Evolutionary conservation across 805 yeast species (phyloP), one percentile per base, ranked within the genome.

Genomic region (Candida bentonensis): DNA sequence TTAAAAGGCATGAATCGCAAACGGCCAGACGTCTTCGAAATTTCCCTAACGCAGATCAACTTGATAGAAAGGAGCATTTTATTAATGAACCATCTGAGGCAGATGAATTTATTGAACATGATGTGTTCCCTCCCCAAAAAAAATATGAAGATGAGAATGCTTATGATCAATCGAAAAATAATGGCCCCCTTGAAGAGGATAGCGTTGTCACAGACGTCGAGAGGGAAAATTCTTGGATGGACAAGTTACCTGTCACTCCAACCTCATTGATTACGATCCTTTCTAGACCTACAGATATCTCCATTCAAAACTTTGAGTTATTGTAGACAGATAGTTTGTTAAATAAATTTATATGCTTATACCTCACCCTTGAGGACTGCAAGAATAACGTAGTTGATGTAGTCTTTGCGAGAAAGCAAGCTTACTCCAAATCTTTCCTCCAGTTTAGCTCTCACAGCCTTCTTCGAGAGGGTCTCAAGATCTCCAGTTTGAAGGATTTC

Each of bases 291-390:
- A n/a, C n/a, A n/a, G n/a, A n/a, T n/a, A n/a, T n/a, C n/a, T n/a
- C n/a, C n/a, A n/a, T n/a, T n/a, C n/a, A n/a, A n/a, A n/a, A n/a
- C n/a, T n/a, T n/a, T n/a, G 21, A 33, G n/a, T 7, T 17, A 17
- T 15, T 33, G 5, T 21, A 2, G 15, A 13, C 13, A 41, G 4
- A 15, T 11, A 42, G 4, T 25, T 9, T 25, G 17, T 30, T 30
- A 9, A 9, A 9, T 15, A 30, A 1, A 17, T 23, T 15, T 47
- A n/a, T 22, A 22, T 41, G 11, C 46, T 44, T 49, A 65, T 20
- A 66, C 45, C 34, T 65, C 69, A 2, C 67, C 67, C n/a, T 62
- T 53, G 25, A 65, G 48, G 22, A 65, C 49, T 1, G 69, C 67
- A 48, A 66, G 69, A 2, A 57, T 57, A 9, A 62, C 64, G 47